Evolutionary conservation across 2,329 filamentous ascomycete genomes (phyloP).

Genomic region (Paracoccidioides lutzii): DNA sequence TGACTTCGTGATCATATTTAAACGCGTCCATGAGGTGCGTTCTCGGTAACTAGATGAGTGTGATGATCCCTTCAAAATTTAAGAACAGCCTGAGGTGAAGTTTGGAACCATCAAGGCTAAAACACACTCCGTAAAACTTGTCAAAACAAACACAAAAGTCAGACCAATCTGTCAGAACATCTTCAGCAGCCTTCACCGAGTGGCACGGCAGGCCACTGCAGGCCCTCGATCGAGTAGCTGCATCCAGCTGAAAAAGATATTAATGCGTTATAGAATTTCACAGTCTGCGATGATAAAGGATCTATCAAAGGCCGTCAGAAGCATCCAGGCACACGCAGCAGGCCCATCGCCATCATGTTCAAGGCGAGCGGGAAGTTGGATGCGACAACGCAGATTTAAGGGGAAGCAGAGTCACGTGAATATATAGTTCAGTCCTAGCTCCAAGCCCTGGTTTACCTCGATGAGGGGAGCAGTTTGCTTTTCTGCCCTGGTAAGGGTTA

Average conservation of each 20-base stretch:
- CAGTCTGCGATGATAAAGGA: neutral
- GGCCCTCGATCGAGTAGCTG: neutral
- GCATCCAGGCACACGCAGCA: neutral
- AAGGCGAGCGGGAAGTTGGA: no score
- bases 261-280: neutral
- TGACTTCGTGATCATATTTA: neutral
- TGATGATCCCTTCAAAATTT: neutral
- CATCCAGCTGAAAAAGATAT: neutral
- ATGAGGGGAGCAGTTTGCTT: neutral
- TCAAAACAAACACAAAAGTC: no score
- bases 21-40: neutral
- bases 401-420: neutral
- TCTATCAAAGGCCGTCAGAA: neutral
- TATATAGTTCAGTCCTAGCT: neutral
- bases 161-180: neutral
- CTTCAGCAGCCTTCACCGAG: neutral
- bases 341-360: no score
- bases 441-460: neutral
- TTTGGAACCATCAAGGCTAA: neutral
- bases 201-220: neutral
- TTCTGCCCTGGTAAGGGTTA: no score
- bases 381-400: no score
- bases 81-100: neutral
- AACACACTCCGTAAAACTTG: neutral
- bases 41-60: neutral